Evolutionary conservation across 2,329 filamentous ascomycete species (phyloP), one percentile per base, ranked within the genome.

Genomic region (Penicillium nordicum): DNA sequence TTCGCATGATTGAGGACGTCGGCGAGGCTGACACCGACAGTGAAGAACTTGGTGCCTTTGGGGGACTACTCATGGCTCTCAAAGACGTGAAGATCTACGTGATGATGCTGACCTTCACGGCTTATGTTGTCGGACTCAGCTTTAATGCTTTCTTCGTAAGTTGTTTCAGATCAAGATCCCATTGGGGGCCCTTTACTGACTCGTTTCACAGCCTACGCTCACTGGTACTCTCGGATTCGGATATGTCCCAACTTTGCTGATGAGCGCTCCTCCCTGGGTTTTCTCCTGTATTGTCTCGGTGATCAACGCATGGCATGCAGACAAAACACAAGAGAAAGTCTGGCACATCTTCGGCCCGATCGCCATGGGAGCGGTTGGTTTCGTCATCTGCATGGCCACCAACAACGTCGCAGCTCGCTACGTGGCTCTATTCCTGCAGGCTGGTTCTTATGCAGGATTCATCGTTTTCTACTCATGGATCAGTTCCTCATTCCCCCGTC

Each of bases 31-130:
- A 84, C 56, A 74, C 72, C 7, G 82, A 85, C 62, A 74, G 76
- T 0, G 72, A 74, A n/a, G 76, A 83, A 12, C 61, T 66, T 62
- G 78, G 79, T 3, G 65, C 76, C 2, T 80, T 83, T 58, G 77
- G 78, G 9, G 84, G 84, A 85, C 30, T 74, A 4, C 36, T 80
- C 50, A 82, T 87, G 79, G 82, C 83, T 0, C 65, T 85, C 48
- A 84, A 82, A 69, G 85, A 87, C 59, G 16, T 73, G 60, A 87
- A 86, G 74, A 83, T 86, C 59, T 87, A 85, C 64, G 64, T 87
- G 57, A 82, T 87, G 81, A 85, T 85, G 79, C 53, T 86, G 7
- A 83, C 82, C 1, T 82, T 86, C 55, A 83, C 82, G 3, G 81
- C 83, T 4, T 86, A 86, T 58, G 82, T 18, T 38, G 9, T 18